Evolutionary conservation across 2,329 filamentous ascomycete species (phyloP), one percentile per base, ranked within the genome.

Genomic region (Nemania diffusa): DNA sequence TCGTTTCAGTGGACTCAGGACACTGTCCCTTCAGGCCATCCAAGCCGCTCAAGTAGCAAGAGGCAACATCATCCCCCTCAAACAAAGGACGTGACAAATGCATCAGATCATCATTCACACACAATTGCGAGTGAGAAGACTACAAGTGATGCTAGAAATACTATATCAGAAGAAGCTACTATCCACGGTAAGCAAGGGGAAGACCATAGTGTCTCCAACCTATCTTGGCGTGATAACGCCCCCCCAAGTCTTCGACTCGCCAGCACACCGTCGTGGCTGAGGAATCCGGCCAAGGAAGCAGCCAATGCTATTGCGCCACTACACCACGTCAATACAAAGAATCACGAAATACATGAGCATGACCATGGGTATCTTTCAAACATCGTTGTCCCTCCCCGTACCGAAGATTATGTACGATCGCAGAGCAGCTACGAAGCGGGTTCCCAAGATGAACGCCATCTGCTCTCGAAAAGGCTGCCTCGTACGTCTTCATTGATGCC

Each of bases 261-360:
- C 48, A 76, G 73, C 57, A 74, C 76, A 17, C 75, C 76, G 5
- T 55, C 68, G 53, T 78, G 76, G 75, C 53, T 78, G n/a, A 76
- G 65, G 51, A 64, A 64, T 29, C 77, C 75, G 22, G 68, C 66
- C 26, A 72, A 74, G 68, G 59, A 68, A 70, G 67, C 71, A 62
- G 71, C 71, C 20, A 60, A 73, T 58, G 73, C 73, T 48, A 71
- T 48, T 26, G 69, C 58, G 62, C 69, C 67, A 53, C 66, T 77
- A 17, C 72, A 68, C 5, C 74, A 73, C 58, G 63, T 78, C 32
- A 42, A 72, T 1, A 65, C 67, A 1, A 68, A 58, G 13, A 70
- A 50, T 27, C 67, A 71, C 13, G 52, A 67, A 32, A 22, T 64
- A 44, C 22, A 27, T 64, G 56, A 53, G 22, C 69, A 69, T 27